phyloP scores from a whole-genome alignment of 352 stramenopile genomes.

The Phytopythium montanum region DNA sequence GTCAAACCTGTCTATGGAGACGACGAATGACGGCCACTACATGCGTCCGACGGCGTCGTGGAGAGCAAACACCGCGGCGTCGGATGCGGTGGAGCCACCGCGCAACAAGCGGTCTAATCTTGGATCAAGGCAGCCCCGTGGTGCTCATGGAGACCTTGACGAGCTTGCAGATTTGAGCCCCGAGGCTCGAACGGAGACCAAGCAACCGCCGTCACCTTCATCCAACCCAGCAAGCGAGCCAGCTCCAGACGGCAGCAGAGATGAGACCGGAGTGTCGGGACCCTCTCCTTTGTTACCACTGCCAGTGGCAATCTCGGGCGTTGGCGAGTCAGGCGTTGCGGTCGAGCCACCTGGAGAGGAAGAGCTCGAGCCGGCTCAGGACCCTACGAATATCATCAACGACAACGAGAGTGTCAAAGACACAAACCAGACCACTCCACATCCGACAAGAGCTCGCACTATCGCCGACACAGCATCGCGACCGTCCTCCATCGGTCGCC shows the following conservation, averaged over 20 bases:
- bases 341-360: not conserved
- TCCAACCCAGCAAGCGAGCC: not conserved
- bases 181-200: not conserved
- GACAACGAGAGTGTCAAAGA: not conserved
- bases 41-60: constrained; percentile 2
- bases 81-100: not conserved
- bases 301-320: not conserved
- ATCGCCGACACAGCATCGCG: not conserved
- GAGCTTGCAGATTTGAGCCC: not conserved
- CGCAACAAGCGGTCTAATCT: not conserved
- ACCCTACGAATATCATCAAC: not conserved
- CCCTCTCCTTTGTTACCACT: too few species aligned
- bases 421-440: not conserved
- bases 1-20: not conserved
- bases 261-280: too few species aligned
- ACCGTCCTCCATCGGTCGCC: constrained; percentile 48
- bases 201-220: not conserved
- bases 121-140: not conserved
- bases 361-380: not conserved
- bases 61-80: not conserved
- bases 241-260: not conserved
- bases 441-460: not conserved
- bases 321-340: not conserved
- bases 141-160: not conserved
- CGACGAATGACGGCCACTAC: not conserved